phyloP scores from a whole-genome alignment of 768 basidiomycete genomes.

The Russula compacta region DNA sequence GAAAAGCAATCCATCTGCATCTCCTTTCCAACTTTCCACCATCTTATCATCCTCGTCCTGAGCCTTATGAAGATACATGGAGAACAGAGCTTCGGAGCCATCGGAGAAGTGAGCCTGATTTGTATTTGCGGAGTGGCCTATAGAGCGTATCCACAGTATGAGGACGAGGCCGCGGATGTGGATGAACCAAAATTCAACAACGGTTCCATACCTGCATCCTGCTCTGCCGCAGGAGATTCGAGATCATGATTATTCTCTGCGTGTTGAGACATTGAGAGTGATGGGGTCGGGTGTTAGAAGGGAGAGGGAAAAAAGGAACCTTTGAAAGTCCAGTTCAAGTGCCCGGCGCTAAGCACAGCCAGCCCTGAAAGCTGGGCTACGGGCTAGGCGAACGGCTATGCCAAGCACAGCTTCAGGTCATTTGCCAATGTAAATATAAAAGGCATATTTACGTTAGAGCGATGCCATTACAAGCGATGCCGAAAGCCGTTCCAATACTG shows the following conservation, averaged over 20 bases:
- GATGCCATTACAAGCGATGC: no score
- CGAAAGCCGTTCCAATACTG: no score
- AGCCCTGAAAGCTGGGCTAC: not conserved
- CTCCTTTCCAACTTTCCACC: conserved; percentile 14
- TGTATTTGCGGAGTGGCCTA: not conserved
- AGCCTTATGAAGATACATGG: conserved; percentile 12
- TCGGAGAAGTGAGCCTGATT: not conserved
- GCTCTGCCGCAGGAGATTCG: not conserved
- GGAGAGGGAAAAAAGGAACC: not conserved
- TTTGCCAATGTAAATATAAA: not conserved
- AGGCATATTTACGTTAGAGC: no score
- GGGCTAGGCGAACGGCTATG: not conserved
- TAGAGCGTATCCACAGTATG: not conserved
- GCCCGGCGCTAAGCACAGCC: not conserved
- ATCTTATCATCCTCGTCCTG: conserved; percentile 5
- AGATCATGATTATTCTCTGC: not conserved
- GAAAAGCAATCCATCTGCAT: conserved; percentile 13
- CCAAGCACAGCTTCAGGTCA: not conserved
- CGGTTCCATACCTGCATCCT: not conserved
- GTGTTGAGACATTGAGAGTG: not conserved
- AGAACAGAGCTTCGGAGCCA: conserved; percentile 4
- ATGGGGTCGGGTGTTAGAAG: not conserved
- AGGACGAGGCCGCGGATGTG: not conserved
- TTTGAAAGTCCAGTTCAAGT: not conserved
- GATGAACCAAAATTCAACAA: no score